These are phyloP conservation scores for Lasiodiplodia theobromae DNA, from an alignment of 2,329 filamentous ascomycete species.

Conservation along the genomic window DNA sequence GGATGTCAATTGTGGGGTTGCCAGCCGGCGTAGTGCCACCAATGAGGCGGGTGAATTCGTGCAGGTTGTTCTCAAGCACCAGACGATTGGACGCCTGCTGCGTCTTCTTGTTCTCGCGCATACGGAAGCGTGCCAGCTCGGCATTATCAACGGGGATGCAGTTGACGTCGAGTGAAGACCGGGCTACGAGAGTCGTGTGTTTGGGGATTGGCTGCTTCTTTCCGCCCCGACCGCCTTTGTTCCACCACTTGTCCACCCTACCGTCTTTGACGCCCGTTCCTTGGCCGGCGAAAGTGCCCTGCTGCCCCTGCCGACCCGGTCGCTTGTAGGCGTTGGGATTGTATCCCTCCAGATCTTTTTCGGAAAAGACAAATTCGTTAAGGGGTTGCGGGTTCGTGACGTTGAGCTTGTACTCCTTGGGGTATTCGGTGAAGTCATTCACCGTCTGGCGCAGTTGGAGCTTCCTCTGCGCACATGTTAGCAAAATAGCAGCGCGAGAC, in stretches of 20 bases:
- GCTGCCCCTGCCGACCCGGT: conserved; percentile 36
- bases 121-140: conserved; percentile 24
- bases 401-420: conserved; percentile 86
- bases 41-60: conserved; percentile 26
- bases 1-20: conserved; percentile 61
- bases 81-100: conserved; percentile 15
- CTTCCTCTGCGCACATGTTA: conserved; percentile 27
- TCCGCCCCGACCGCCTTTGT: conserved; percentile 3
- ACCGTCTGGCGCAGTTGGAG: conserved; percentile 30
- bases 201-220: conserved; percentile 28
- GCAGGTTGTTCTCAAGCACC: conserved; percentile 27
- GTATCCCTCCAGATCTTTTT: conserved; percentile 88
- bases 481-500: neutral
- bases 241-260: conserved; percentile 25
- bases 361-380: conserved; percentile 92
- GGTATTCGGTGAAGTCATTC: conserved; percentile 56
- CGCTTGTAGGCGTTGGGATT: conserved; percentile 47
- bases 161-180: conserved; percentile 62
- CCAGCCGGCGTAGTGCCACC: conserved; percentile 35
- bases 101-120: conserved; percentile 23
- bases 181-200: conserved; percentile 61
- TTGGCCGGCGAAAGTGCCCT: conserved; percentile 34
- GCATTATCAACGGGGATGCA: conserved; percentile 50
- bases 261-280: conserved; percentile 26
- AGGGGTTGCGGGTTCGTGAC: conserved; percentile 70